phyloP scores from a whole-genome alignment of 2,329 filamentous ascomycete genomes.

The Calcarisporium arbuscula region DNA sequence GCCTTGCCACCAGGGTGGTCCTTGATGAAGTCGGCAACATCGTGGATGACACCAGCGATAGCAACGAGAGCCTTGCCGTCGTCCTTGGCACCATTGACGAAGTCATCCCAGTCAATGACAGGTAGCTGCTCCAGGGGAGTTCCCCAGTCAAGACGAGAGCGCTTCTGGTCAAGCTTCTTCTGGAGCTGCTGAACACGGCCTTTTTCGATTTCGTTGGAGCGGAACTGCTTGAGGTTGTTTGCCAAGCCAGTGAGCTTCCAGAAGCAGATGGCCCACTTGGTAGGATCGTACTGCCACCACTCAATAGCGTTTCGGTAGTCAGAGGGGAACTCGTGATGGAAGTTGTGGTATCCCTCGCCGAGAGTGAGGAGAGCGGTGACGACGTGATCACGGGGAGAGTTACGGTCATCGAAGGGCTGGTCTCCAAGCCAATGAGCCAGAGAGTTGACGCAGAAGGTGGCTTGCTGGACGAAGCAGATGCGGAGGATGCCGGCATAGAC shows the following conservation, averaged over 20 bases:
- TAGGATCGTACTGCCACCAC: constrained; percentile 88
- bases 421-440: constrained; percentile 87
- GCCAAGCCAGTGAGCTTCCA: constrained; percentile 83
- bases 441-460: constrained; percentile 90
- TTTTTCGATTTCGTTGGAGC: constrained; percentile 87
- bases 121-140: constrained; percentile 78
- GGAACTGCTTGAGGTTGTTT: constrained; percentile 86
- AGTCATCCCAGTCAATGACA: constrained; percentile 82
- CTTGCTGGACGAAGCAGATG: constrained; percentile 86
- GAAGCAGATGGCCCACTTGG: constrained; percentile 80
- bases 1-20: constrained; percentile 88
- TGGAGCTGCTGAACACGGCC: constrained; percentile 81
- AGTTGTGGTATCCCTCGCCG: constrained; percentile 90
- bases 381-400: constrained; percentile 82
- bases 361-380: constrained; percentile 81
- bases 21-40: constrained; percentile 77
- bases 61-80: constrained; percentile 69
- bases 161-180: constrained; percentile 90
- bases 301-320: constrained; percentile 89
- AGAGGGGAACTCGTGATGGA: constrained; percentile 90
- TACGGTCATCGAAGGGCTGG: constrained; percentile 88
- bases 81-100: constrained; percentile 67
- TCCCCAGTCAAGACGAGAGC: constrained; percentile 77
- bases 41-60: constrained; percentile 80
- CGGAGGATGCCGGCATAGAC: constrained; percentile 81